Base-by-base conservation (phyloP, 2,329 filamentous ascomycete genomes). In the Hypoxylon sp. region DNA sequence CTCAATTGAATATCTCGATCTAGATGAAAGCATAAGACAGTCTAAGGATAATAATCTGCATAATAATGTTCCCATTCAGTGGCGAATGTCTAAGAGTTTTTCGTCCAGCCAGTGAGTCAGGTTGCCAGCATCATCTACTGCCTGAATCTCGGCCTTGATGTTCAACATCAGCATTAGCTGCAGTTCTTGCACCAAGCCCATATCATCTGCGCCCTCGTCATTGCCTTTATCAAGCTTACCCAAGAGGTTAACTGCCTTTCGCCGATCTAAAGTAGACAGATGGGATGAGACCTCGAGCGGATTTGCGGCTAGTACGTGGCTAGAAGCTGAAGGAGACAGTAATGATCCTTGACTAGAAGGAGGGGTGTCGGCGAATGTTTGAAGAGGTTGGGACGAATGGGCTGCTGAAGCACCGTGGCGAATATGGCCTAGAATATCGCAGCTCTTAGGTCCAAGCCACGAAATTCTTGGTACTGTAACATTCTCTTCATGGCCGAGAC, bases 91-190 rank as follows among this genome's bases (percentile, higher is more conserved):
- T 21, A 48, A 41, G 38, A 88, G 76, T 53, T 80, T 78, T 1
- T 69, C 57, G 52, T 89, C 82, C 2, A 89, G 75, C 86, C 87
- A 89, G 0, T 69, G 34, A 0, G 80, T 78, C 4, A 89, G 72
- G 52, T 85, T 80, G 0, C 87, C 86, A 7, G 79, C 80, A 2
- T 86, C 81, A 60, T 92, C 89, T 5, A 93, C 79, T 17, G 89
- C 85, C 74, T 96, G 91, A 55, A 95, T 92, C 75, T 96, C 93
- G 0, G 90, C 91, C 74, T 95, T 96, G 51, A 89, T 73, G 57
- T 91, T 91, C 55, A 94, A 80, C 80, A 92, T 85, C 19, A 95
- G 79, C 91, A 95, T 94, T 0, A 84, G 72, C 74, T 93, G 92
- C 14, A 95, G 72, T 72, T 94, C 90, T 2, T 79, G 78, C 30